These are phyloP conservation scores for Liriodendron chinense DNA, from an alignment of 164 flowering plant species.

Conservation along the genomic window DNA sequence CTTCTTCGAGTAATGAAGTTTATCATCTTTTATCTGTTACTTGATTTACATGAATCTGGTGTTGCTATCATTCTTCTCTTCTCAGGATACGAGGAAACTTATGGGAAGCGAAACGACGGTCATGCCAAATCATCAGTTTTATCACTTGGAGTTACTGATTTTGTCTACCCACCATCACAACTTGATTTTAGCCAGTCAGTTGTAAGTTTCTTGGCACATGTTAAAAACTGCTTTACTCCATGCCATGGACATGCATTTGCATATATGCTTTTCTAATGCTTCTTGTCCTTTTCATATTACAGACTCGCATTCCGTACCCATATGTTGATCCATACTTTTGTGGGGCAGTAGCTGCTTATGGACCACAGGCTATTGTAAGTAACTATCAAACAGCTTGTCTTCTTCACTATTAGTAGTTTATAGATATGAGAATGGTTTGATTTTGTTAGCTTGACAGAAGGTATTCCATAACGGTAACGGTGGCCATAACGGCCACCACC, in stretches of 20 bases:
- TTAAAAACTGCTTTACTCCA: neutral
- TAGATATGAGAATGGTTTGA: too few relatives aligned
- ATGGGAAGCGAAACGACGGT: slow-evolving; percentile 28
- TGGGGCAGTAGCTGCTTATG: slow-evolving; percentile 49
- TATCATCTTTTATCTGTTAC: too few relatives aligned
- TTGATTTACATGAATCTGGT: neutral
- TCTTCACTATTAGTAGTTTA: too few relatives aligned
- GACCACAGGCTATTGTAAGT: slow-evolving; percentile 59
- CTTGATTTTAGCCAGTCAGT: slow-evolving; percentile 37
- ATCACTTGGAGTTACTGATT: slow-evolving; percentile 36
- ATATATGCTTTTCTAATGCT: slow-evolving; percentile 2
- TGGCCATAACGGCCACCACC: too few relatives aligned
- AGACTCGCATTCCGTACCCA: slow-evolving; percentile 48
- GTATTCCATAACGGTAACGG: too few relatives aligned
- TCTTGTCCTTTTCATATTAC: slow-evolving; percentile 12
- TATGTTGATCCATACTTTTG: slow-evolving; percentile 46
- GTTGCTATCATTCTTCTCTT: neutral
- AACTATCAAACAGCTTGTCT: neutral
- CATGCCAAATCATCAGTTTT: slow-evolving; percentile 42
- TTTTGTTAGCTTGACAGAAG: too few relatives aligned
- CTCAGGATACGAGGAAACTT: slow-evolving; percentile 32
- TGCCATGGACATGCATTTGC: neutral
- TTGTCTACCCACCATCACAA: slow-evolving; percentile 30
- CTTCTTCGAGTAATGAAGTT: neutral
- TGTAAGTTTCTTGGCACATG: slow-evolving; percentile 32